phyloP scores from a whole-genome alignment of 2,329 filamentous ascomycete genomes.

The Blumeria hordei region DNA sequence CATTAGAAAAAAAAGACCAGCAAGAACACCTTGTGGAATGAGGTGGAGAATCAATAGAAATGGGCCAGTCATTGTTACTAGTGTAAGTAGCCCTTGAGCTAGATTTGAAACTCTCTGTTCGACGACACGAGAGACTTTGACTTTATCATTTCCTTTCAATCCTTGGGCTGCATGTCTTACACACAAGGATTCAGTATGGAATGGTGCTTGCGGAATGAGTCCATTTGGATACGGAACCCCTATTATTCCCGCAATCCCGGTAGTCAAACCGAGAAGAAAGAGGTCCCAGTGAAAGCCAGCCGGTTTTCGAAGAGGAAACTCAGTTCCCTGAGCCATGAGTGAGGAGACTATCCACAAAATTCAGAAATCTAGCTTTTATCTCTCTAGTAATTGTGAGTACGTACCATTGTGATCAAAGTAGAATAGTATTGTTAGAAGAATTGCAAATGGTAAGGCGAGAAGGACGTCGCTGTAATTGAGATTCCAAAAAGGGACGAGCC shows the following conservation, averaged over 20 bases:
- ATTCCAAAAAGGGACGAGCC: constrained; percentile 69
- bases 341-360: constrained; percentile 35
- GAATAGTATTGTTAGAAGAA: constrained; percentile 64
- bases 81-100: constrained; percentile 50
- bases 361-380: no score
- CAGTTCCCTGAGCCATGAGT: constrained; percentile 59
- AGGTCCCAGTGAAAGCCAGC: constrained; percentile 73
- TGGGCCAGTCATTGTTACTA: constrained; percentile 57
- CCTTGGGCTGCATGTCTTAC: constrained; percentile 29
- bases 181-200: constrained; percentile 58
- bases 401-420: constrained; percentile 75
- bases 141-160: constrained; percentile 26
- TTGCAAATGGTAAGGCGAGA: constrained; percentile 63
- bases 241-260: constrained; percentile 48
- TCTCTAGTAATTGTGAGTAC: constrained; percentile 4
- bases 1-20: constrained; percentile 69
- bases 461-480: constrained; percentile 51
- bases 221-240: constrained; percentile 66
- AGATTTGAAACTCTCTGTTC: constrained; percentile 64
- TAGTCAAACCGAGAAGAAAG: constrained; percentile 58
- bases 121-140: constrained; percentile 36
- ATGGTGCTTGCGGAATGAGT: constrained; percentile 62
- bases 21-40: constrained; percentile 57
- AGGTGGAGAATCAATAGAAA: constrained; percentile 50
- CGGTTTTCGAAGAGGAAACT: constrained; percentile 59